phyloP scores from a whole-genome alignment of 1,139 yeast genomes.

The Candida tetrigidarum region DNA sequence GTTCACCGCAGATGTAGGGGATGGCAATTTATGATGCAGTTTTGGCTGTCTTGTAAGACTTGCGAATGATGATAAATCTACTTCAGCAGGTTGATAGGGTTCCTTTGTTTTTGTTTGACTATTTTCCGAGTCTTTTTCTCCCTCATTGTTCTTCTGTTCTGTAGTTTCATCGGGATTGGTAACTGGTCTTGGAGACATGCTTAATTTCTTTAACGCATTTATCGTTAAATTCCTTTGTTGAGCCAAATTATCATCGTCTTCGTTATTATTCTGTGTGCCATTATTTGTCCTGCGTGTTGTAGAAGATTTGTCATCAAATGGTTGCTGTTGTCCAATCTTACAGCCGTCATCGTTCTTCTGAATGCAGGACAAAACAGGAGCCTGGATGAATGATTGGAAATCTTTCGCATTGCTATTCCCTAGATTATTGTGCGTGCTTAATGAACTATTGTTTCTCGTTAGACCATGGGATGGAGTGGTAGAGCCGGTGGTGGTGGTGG shows the following conservation, averaged over 20 bases:
- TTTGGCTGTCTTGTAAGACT: slow-evolving; percentile 52
- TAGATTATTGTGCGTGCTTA: slow-evolving; percentile 17
- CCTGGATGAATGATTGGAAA: slow-evolving; percentile 53
- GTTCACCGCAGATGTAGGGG: slow-evolving; percentile 7
- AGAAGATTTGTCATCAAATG: slow-evolving; percentile 34
- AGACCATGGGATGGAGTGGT: slow-evolving; percentile 19
- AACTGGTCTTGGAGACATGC: slow-evolving; percentile 48
- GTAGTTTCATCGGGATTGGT: slow-evolving; percentile 20
- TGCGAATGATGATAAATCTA: slow-evolving; percentile 52
- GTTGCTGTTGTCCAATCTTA: slow-evolving; percentile 49
- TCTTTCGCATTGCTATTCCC: slow-evolving; percentile 30
- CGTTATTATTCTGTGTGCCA: slow-evolving; percentile 12
- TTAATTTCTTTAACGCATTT: slow-evolving; percentile 50
- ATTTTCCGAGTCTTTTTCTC: slow-evolving; percentile 2
- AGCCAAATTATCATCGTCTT: slow-evolving; percentile 35
- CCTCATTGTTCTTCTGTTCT: background rate
- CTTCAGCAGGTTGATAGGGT: slow-evolving; percentile 60
- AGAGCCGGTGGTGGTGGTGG: slow-evolving; percentile 13
- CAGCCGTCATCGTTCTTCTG: slow-evolving; percentile 33
- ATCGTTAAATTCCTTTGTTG: slow-evolving; percentile 50
- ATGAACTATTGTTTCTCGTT: slow-evolving; percentile 29
- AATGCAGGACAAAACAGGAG: slow-evolving; percentile 49
- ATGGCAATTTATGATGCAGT: slow-evolving; percentile 10
- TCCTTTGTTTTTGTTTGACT: slow-evolving; percentile 20
- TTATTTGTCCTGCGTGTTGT: slow-evolving; percentile 7